Conservation (phyloP, 148 eudicot genomes). For the Pharnaceum exiguum region DNA sequence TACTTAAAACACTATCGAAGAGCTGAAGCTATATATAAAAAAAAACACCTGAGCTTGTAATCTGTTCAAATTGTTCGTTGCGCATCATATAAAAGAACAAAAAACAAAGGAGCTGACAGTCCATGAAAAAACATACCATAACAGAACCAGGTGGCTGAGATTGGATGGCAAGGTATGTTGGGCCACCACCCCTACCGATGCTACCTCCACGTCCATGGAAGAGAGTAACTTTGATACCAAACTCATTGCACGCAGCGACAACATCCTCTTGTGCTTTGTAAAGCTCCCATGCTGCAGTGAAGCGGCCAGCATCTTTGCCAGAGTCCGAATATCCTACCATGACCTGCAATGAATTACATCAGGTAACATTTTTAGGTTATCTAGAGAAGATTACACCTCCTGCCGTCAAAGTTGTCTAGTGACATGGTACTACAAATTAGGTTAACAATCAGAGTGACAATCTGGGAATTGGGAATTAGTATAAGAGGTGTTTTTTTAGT, state of each 20-base stretch:
- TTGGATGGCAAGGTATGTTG: constrained; percentile 87
- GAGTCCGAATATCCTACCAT: constrained; percentile 97
- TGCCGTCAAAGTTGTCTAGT: no score
- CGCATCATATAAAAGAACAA: neutral
- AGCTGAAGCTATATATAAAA: no score
- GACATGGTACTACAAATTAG: no score
- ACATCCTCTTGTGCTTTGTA: constrained; percentile 95
- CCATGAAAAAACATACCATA: constrained; percentile 41
- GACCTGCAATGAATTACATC: constrained; percentile 43
- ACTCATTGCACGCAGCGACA: constrained; percentile 83
- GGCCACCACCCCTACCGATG: constrained; percentile 94
- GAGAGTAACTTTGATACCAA: constrained; percentile 70
- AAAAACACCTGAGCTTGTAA: no score
- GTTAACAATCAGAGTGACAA: no score
- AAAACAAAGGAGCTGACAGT: neutral
- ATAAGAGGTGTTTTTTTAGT: neutral
- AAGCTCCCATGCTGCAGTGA: constrained; percentile 92
- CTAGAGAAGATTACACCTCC: neutral
- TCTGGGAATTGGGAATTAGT: no score
- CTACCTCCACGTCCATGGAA: constrained; percentile 97
- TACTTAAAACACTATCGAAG: no score
- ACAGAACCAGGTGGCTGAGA: constrained; percentile 98
- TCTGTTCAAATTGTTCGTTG: neutral
- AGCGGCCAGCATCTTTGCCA: constrained; percentile 95
- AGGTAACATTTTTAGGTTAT: constrained; percentile 3